A percentile compares a stretch with the other conserved stretches of the same genome.
Conservation (phyloP, 2,329 filamentous ascomycete genomes). For the Pseudocercospora ulei region DNA sequence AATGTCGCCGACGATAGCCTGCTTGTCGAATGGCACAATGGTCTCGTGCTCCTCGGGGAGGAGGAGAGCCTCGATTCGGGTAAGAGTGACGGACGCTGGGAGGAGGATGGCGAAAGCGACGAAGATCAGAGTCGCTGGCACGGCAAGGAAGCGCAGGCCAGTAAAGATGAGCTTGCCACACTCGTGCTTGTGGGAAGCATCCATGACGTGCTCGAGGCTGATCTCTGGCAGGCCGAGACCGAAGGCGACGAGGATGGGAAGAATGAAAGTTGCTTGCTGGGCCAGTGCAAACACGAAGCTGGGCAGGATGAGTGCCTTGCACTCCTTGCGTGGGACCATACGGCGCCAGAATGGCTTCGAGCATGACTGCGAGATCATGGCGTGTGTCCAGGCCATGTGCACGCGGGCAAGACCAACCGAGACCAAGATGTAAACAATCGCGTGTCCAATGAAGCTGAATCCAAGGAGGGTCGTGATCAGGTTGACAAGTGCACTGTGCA, state of each 20-base stretch:
- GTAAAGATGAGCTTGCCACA: constrained; percentile 27
- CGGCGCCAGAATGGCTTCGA: constrained; percentile 56
- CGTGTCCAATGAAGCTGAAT: constrained; percentile 38
- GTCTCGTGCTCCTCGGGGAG: constrained; percentile 71
- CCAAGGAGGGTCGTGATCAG: constrained; percentile 35
- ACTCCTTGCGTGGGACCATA: constrained; percentile 56
- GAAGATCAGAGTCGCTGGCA: constrained; percentile 37
- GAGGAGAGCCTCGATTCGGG: constrained; percentile 78
- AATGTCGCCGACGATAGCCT: constrained; percentile 58
- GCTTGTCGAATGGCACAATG: constrained; percentile 82
- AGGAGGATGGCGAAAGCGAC: constrained; percentile 61
- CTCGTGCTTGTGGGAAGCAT: constrained; percentile 23
- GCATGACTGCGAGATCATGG: constrained; percentile 64
- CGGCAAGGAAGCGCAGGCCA: constrained; percentile 38
- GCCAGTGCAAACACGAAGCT: constrained; percentile 54
- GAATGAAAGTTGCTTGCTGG: constrained; percentile 42
- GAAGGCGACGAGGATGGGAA: constrained; percentile 45
- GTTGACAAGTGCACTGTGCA: constrained; percentile 27
- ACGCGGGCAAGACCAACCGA: constrained; percentile 57
- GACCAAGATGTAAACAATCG: constrained; percentile 48
- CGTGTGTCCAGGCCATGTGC: constrained; percentile 72
- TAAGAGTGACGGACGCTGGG: constrained; percentile 64
- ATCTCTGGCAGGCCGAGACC: constrained; percentile 40
- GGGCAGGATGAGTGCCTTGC: constrained; percentile 59
- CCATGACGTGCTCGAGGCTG: constrained; percentile 25